phyloP scores from a whole-genome alignment of 257 asterid genomes.

The Rhazya stricta region DNA sequence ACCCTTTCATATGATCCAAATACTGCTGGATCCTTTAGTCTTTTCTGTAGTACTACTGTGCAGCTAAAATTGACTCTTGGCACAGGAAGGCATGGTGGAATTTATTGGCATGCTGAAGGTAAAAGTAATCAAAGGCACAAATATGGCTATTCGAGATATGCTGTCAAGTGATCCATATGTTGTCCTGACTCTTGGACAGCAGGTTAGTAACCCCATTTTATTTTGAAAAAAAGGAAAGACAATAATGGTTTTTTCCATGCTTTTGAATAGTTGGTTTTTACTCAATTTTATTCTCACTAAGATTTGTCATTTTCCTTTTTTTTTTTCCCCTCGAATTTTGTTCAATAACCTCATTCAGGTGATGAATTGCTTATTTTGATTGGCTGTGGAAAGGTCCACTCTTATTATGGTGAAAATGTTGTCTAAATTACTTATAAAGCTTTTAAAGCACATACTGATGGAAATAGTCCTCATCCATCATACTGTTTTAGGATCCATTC shows the following conservation, averaged over 20 bases:
- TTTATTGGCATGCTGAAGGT: conserved; percentile 83
- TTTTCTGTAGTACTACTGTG: conserved; percentile 9
- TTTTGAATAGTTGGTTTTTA: not conserved
- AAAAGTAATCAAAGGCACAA: conserved; percentile 70
- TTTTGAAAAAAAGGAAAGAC: not conserved
- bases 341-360: not conserved
- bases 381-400: not conserved
- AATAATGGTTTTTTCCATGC: not conserved
- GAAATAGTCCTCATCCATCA: not conserved
- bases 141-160: conserved; percentile 91
- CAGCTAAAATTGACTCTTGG: conserved; percentile 21
- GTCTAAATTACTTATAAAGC: not conserved
- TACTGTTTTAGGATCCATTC: not conserved
- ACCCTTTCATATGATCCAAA: not conserved
- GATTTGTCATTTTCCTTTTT: not conserved
- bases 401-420: not conserved
- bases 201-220: conserved; percentile 40
- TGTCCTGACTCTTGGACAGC: conserved; percentile 75
- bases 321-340: not conserved
- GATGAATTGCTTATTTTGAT: not conserved
- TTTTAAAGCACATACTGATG: not conserved
- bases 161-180: conserved; percentile 95
- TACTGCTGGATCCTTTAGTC: not conserved
- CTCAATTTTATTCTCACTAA: not conserved
- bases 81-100: conserved; percentile 91